A percentile compares a stretch with the other conserved stretches of the same genome.
These are phyloP conservation scores for Coprinopsis sp. DNA, from an alignment of 768 basidiomycete genomes.

Conservation along the genomic window DNA sequence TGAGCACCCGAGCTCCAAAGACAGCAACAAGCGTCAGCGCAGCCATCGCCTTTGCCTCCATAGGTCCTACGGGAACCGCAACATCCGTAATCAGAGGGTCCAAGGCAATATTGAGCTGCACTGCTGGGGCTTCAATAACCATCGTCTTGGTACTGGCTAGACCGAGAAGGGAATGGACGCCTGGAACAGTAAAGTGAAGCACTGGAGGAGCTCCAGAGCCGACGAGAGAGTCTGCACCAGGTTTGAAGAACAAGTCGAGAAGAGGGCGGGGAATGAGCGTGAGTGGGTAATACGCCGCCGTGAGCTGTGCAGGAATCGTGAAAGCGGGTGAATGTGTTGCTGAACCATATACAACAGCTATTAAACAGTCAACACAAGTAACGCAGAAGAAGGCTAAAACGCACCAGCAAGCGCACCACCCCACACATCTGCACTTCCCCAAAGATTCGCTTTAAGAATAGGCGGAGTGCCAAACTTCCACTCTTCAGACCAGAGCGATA, in stretches of 20 bases:
- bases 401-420: slow-evolving; percentile 43
- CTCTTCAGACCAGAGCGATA: slow-evolving; percentile 37
- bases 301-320: slow-evolving; percentile 12
- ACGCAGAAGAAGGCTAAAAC: slow-evolving; percentile 10
- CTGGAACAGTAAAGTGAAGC: background rate
- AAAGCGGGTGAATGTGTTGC: slow-evolving; percentile 30
- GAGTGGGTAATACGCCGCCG: slow-evolving; percentile 15
- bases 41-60: slow-evolving; percentile 30
- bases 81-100: background rate
- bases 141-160: background rate
- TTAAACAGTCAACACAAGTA: background rate
- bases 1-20: slow-evolving; percentile 31
- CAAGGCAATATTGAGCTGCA: background rate
- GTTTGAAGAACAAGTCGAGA: slow-evolving; percentile 6
- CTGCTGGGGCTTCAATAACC: background rate
- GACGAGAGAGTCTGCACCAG: slow-evolving; percentile 1
- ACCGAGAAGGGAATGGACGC: background rate
- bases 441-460: slow-evolving; percentile 34
- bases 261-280: slow-evolving; percentile 15
- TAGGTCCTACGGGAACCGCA: slow-evolving; percentile 16
- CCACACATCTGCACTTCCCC: slow-evolving; percentile 47
- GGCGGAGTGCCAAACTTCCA: slow-evolving; percentile 47
- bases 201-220: background rate
- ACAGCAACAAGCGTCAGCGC: slow-evolving; percentile 27
- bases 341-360: slow-evolving; percentile 29